Conservation (phyloP, 805 yeast species). For the Hanseniaspora singularis region DNA sequence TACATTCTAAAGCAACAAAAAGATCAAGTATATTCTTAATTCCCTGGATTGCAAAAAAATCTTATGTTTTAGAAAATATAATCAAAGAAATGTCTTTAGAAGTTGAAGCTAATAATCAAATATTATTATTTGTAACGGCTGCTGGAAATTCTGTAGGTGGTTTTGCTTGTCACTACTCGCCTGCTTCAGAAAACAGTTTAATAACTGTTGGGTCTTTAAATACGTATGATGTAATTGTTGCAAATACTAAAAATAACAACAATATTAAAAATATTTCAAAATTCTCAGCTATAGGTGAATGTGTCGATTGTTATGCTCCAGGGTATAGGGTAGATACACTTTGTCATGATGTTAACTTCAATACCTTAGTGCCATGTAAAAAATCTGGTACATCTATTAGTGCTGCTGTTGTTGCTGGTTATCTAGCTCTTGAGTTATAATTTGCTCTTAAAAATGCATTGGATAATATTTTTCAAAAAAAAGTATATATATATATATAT, state of each 20-base stretch:
- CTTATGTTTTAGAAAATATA: conserved; percentile 35
- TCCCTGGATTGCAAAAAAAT: conserved; percentile 31
- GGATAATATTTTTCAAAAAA: neutral
- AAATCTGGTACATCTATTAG: conserved; percentile 10
- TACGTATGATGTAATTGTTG: too few relatives aligned
- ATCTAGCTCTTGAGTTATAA: neutral
- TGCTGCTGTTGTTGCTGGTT: conserved; percentile 5
- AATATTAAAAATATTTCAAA: neutral
- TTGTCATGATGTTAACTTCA: neutral
- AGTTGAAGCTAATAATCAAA: too few relatives aligned
- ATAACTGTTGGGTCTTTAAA: too few relatives aligned
- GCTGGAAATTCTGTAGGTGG: conserved; percentile 37
- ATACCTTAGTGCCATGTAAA: neutral
- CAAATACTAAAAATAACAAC: neutral
- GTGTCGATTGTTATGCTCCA: conserved; percentile 7
- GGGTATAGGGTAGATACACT: conserved; percentile 6
- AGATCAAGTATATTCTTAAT: conserved; percentile 33
- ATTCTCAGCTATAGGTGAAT: conserved; percentile 1
- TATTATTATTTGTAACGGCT: too few relatives aligned
- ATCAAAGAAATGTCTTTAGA: conserved; percentile 35
- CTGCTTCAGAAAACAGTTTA: too few relatives aligned
- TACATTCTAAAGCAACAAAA: conserved; percentile 24
- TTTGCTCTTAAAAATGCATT: too few relatives aligned
- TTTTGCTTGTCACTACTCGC: conserved; percentile 37
- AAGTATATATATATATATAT: neutral